Conservation (phyloP, 192 early-diverging fungal species). For the Backusella tarrabulga region DNA sequence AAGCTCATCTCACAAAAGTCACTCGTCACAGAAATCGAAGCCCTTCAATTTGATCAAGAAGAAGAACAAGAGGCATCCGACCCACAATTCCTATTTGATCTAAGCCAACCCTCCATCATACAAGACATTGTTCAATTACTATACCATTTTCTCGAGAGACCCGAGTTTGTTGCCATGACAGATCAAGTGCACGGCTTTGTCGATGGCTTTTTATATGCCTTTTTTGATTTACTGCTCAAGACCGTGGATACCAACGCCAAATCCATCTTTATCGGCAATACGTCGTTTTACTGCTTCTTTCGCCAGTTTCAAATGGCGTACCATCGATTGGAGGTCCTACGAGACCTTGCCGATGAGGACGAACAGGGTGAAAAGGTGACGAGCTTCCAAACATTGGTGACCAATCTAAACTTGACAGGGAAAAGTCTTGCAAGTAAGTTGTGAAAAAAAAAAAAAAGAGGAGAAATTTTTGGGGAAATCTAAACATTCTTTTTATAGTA, state of each 20-base stretch:
- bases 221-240: conserved; percentile 55
- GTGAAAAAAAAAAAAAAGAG: no score
- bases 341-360: conserved; percentile 62
- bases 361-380: conserved; percentile 51
- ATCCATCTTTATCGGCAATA: conserved; percentile 81
- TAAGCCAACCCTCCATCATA: conserved; percentile 71
- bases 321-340: conserved; percentile 76
- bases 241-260: conserved; percentile 27
- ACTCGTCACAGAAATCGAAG: conserved; percentile 85
- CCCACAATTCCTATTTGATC: conserved; percentile 72
- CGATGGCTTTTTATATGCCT: conserved; percentile 63
- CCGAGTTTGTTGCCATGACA: conserved; percentile 39
- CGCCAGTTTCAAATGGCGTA: conserved; percentile 40
- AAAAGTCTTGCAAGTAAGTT: conserved; percentile 43
- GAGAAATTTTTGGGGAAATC: not conserved
- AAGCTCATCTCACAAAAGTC: conserved; percentile 72
- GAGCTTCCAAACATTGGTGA: conserved; percentile 52
- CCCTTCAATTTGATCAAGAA: conserved; percentile 72
- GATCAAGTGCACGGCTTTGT: conserved; percentile 74
- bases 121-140: conserved; percentile 73
- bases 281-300: conserved; percentile 77
- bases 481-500: not conserved
- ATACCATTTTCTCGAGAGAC: conserved; percentile 62
- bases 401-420: conserved; percentile 50
- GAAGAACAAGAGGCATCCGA: not conserved